Conservation (phyloP, 2,329 filamentous ascomycete genomes). For the Fusarium poae region DNA sequence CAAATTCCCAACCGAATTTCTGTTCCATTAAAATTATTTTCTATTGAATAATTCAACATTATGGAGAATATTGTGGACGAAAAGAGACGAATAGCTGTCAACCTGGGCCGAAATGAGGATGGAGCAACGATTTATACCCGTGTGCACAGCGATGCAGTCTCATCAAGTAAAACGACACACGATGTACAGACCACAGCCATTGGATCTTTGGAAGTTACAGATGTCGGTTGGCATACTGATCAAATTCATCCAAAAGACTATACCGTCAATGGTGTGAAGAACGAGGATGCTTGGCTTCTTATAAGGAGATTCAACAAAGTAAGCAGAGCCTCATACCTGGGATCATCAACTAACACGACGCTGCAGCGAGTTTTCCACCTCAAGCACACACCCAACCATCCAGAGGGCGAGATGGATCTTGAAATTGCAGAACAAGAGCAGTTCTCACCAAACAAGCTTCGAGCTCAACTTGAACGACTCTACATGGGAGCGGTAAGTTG, state of each 20-base stretch:
- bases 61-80: background rate
- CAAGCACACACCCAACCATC: background rate
- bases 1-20: background rate
- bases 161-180: accelerated
- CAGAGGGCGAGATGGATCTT: constrained; percentile 21
- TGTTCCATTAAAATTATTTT: background rate
- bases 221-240: constrained; percentile 2
- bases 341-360: background rate
- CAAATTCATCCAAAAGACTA: background rate
- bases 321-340: accelerated
- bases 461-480: constrained; percentile 79
- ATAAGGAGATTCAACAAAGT: constrained; percentile 33
- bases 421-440: constrained; percentile 76
- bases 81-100: constrained; percentile 8
- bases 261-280: constrained; percentile 1
- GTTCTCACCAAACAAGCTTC: constrained; percentile 83
- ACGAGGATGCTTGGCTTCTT: constrained; percentile 30
- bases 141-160: background rate
- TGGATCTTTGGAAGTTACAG: background rate
- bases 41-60: background rate
- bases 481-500: constrained; percentile 80
- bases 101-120: background rate
- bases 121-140: background rate
- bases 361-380: constrained; percentile 28
- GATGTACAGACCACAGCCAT: accelerated